Percentiles rank a stretch among this genome's conserved stretches.
These are phyloP conservation scores for Salix dunnii DNA, from an alignment of 345 rosid species.

Conservation along the genomic window DNA sequence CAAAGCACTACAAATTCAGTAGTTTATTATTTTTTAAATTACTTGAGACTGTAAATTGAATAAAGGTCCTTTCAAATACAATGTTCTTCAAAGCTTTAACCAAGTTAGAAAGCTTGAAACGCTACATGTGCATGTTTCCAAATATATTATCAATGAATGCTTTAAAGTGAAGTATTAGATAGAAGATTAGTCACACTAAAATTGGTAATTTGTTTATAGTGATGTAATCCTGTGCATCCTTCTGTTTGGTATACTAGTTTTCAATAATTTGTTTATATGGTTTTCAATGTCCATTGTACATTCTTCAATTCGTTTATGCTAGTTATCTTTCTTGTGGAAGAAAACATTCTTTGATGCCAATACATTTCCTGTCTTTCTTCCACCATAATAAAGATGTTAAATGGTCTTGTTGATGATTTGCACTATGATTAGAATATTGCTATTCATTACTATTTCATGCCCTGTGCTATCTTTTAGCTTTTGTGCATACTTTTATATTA, in stretches of 20 bases:
- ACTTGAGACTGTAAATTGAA: neutral
- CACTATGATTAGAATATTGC: neutral
- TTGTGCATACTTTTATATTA: neutral
- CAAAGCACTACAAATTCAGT: neutral
- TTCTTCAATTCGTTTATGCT: neutral
- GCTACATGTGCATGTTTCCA: neutral
- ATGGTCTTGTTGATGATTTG: neutral
- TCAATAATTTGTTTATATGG: neutral
- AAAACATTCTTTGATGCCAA: neutral
- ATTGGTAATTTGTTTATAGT: neutral
- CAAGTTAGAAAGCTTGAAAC: neutral
- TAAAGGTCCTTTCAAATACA: neutral
- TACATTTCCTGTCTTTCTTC: neutral
- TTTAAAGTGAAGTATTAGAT: neutral
- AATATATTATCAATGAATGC: neutral
- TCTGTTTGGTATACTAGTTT: neutral
- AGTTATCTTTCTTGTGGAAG: neutral
- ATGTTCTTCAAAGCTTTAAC: neutral
- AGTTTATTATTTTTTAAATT: neutral
- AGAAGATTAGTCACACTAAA: neutral
- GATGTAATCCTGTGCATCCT: neutral
- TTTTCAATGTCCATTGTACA: neutral
- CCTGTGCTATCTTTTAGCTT: neutral
- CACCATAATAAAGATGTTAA: neutral
- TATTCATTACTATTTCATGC: neutral